Evolutionary conservation across 352 stramenopile species (phyloP), one percentile per base, ranked within the genome.

Genomic region (Phytophthora uliginosa): DNA sequence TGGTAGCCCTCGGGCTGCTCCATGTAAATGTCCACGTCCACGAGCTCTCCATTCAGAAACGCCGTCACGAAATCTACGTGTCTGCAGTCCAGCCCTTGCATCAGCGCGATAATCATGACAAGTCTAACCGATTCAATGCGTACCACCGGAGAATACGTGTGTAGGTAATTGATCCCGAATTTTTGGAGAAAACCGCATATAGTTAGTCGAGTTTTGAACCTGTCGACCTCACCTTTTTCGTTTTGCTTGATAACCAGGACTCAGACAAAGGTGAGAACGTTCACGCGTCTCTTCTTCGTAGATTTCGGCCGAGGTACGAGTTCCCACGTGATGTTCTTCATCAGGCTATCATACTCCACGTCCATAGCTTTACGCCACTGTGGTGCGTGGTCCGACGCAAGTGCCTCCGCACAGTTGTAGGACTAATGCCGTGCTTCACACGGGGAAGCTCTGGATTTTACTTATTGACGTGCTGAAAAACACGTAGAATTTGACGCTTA

Each of bases 31-130:
- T 51, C 38, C 8, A 67, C 60, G 36, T 53, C 48, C 22, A 47
- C 12, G 7, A 65, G n/a, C 8, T 52, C 50, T 24, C 34, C 60
- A 52, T 60, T 67, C 3, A 67, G 20, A 9, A 67, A 67, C 2
- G 38, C 60, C 13, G 60, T 54, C 13, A 59, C 51, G 38, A 67
- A 54, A 52, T 65, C 31, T 9, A 65, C n/a, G 9, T 58, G 31
- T 24, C 20, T 47, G 26, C 42, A 45, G 17, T 65, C 45, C 15
- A 56, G 7, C 13, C 28, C 60, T 22, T 45, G 24, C 36, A 36
- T 26, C n/a, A 67, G 48, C 36, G 50, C 48, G 18, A 59, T 42
- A 50, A 55, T 63, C 40, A 63, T 45, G 7, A 63, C 40, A 2
- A 63, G 7, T 45, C 47, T 20, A 18, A 67, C 47, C 2, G 22